Conservation (phyloP, 352 stramenopile species). For the Nothophytophthora sp. region DNA sequence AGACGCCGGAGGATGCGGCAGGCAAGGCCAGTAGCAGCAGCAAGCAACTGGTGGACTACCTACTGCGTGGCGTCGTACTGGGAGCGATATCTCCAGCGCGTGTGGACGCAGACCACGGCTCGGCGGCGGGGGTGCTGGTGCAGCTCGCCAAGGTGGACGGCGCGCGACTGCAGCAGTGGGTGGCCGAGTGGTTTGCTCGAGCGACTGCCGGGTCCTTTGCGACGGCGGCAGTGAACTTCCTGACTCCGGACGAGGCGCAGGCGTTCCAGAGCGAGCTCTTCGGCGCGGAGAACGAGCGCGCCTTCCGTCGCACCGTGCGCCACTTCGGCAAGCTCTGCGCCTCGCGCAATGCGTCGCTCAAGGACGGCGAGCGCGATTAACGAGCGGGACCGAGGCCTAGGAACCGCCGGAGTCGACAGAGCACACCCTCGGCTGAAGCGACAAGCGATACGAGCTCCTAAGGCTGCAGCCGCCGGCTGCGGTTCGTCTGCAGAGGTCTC, state of each 20-base stretch:
- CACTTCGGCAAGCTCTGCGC: slow-evolving; percentile 85
- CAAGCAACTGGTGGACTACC: slow-evolving; percentile 57
- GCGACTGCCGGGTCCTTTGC: slow-evolving; percentile 41
- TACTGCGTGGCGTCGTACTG: slow-evolving; percentile 69
- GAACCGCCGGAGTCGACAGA: not conserved
- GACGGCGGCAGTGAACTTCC: slow-evolving; percentile 46
- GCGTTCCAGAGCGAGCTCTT: slow-evolving; percentile 78
- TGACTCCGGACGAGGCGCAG: slow-evolving; percentile 55
- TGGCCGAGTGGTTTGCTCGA: slow-evolving; percentile 66
- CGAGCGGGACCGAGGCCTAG: not conserved
- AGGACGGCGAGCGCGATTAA: slow-evolving; percentile 27
- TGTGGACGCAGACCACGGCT: slow-evolving; percentile 83
- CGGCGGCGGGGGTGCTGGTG: slow-evolving; percentile 68
- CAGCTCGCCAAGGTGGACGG: slow-evolving; percentile 73
- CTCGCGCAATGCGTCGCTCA: slow-evolving; percentile 66
- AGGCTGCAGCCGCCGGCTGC: too few species aligned
- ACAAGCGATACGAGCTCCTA: too few species aligned
- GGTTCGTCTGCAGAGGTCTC: too few species aligned
- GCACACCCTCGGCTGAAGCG: not conserved
- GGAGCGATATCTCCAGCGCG: slow-evolving; percentile 56
- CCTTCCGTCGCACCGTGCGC: slow-evolving; percentile 72
- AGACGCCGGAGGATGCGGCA: slow-evolving; percentile 1
- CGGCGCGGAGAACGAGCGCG: slow-evolving; percentile 52
- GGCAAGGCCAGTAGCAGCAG: slow-evolving; percentile 26
- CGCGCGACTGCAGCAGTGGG: slow-evolving; percentile 49